Evolutionary conservation across 2,329 filamentous ascomycete species (phyloP).

Genomic region (Pestalotiopsis sp.): DNA sequence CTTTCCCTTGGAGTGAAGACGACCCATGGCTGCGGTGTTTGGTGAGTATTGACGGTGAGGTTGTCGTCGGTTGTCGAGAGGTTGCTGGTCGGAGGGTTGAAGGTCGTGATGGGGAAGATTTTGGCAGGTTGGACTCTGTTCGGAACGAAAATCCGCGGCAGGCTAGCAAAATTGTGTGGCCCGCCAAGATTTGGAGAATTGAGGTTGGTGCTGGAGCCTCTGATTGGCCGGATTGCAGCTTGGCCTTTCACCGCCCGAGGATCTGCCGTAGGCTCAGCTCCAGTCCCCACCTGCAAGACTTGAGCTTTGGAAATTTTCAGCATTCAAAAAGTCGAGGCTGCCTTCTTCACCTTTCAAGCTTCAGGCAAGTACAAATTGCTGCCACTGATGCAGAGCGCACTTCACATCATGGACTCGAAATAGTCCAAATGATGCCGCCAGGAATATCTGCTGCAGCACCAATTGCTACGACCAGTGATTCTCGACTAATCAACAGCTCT

Average conservation of each 20-base stretch:
- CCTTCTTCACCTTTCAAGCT: neutral
- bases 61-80: slow-evolving; percentile 14
- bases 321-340: neutral
- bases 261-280: neutral
- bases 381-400: neutral
- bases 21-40: slow-evolving; percentile 74
- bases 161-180: slow-evolving; percentile 6
- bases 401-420: too few relatives aligned
- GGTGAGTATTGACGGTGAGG: slow-evolving; percentile 27
- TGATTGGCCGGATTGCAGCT: slow-evolving; percentile 1
- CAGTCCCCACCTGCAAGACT: neutral
- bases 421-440: too few relatives aligned
- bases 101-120: slow-evolving; percentile 25
- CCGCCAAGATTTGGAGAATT: slow-evolving; percentile 11
- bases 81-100: slow-evolving; percentile 10
- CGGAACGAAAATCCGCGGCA: neutral
- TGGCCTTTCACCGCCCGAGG: neutral
- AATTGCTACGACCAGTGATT: too few relatives aligned
- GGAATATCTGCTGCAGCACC: too few relatives aligned
- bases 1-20: slow-evolving; percentile 99
- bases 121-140: slow-evolving; percentile 19
- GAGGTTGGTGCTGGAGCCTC: neutral
- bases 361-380: neutral
- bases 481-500: neutral
- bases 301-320: slow-evolving; percentile 3